These are phyloP conservation scores for Dendrothele bispora DNA, from an alignment of 768 basidiomycete genomes.

Conservation along the genomic window DNA sequence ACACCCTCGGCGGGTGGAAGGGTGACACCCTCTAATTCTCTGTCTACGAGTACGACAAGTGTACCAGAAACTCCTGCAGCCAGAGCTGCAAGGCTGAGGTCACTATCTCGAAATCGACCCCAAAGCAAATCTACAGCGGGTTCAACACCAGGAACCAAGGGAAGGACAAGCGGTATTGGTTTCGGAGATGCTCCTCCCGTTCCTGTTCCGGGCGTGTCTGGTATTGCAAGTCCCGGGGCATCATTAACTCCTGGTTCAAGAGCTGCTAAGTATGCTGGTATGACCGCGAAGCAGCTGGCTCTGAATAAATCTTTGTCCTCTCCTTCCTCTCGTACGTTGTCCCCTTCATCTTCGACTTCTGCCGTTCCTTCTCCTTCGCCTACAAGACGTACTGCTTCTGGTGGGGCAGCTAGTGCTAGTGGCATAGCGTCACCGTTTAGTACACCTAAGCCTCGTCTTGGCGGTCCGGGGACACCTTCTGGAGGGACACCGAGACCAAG, in stretches of 20 bases:
- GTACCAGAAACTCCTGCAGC: conserved; percentile 33
- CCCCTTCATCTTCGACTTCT: conserved; percentile 44
- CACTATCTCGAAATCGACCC: conserved; percentile 13
- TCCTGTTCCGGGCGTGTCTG: conserved; percentile 36
- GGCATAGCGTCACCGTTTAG: conserved; percentile 57
- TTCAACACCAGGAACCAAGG: conserved; percentile 25
- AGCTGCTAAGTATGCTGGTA: conserved; percentile 79
- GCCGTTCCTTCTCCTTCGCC: conserved; percentile 32
- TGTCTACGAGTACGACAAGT: conserved; percentile 37
- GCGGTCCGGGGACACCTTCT: conserved; percentile 37
- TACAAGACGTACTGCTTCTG: conserved; percentile 36
- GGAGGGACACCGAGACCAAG: conserved; percentile 63
- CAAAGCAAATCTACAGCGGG: conserved; percentile 25
- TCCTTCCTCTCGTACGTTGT: conserved; percentile 50
- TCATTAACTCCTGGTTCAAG: conserved; percentile 82
- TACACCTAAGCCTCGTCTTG: conserved; percentile 61
- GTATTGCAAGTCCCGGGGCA: too few relatives aligned
- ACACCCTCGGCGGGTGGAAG: conserved; percentile 47
- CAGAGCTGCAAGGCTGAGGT: conserved; percentile 24
- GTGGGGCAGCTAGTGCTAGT: conserved; percentile 42
- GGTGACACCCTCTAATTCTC: conserved; percentile 44
- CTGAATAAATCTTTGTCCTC: conserved; percentile 41
- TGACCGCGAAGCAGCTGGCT: conserved; percentile 82
- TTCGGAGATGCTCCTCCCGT: conserved; percentile 29
- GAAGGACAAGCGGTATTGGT: conserved; percentile 21